These are phyloP conservation scores for Sugiyamaella grinbergsii DNA, from an alignment of 1,139 yeast genomes.

Conservation along the genomic window DNA sequence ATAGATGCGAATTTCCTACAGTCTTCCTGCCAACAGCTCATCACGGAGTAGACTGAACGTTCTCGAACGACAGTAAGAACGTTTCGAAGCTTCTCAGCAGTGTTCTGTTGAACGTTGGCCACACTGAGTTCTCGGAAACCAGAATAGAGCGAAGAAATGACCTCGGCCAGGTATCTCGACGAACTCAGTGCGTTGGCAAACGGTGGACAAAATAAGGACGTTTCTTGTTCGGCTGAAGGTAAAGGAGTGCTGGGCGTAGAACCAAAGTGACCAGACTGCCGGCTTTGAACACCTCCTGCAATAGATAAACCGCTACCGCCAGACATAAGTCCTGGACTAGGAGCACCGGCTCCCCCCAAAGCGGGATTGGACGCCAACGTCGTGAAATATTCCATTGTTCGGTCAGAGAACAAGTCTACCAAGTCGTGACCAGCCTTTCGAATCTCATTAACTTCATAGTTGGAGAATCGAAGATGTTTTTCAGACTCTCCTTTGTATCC, in stretches of 20 bases:
- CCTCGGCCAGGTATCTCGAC: slow-evolving; percentile 50
- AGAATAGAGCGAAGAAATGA: slow-evolving; percentile 46
- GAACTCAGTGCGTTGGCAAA: slow-evolving; percentile 61
- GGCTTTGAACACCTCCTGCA: slow-evolving; percentile 10
- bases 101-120: slow-evolving; percentile 5
- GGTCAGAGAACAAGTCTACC: slow-evolving; percentile 37
- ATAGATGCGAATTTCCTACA: slow-evolving; percentile 47
- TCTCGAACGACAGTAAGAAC: slow-evolving; percentile 45
- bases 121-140: slow-evolving; percentile 45
- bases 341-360: neutral
- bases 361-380: neutral
- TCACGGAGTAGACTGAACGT: slow-evolving; percentile 50
- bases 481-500: slow-evolving; percentile 49
- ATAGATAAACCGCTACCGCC: slow-evolving; percentile 18
- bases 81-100: slow-evolving; percentile 42
- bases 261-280: slow-evolving; percentile 11
- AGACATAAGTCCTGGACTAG: neutral
- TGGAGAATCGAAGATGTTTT: slow-evolving; percentile 39
- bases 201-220: slow-evolving; percentile 62
- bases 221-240: slow-evolving; percentile 24
- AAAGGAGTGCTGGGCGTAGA: neutral
- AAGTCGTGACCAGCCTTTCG: slow-evolving; percentile 34
- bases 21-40: slow-evolving; percentile 55
- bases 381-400: slow-evolving; percentile 20
- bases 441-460: slow-evolving; percentile 36